Evolutionary conservation across 768 basidiomycete genomes (phyloP).

Genomic region (Panaeolus papilionaceus): DNA sequence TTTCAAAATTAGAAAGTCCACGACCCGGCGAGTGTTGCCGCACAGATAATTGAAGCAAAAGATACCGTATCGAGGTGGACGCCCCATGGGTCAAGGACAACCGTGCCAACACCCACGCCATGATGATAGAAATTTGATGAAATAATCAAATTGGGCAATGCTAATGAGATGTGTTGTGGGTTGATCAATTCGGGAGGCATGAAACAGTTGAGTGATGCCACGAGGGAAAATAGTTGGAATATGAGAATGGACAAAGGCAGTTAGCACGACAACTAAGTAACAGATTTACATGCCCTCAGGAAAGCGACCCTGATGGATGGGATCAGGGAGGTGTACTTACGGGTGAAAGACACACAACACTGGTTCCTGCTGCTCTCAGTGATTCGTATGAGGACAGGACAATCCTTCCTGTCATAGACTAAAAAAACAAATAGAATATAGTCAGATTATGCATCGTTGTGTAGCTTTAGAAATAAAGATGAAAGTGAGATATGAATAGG

Average conservation of each 20-base stretch:
- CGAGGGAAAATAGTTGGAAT: background rate
- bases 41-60: slow-evolving; percentile 15
- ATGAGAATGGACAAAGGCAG: slow-evolving; percentile 6
- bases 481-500: slow-evolving; percentile 6
- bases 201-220: background rate
- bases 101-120: background rate
- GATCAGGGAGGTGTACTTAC: slow-evolving; percentile 37
- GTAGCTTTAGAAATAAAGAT: background rate
- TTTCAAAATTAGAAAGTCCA: slow-evolving; percentile 12
- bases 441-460: background rate
- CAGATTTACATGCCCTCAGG: slow-evolving; percentile 1
- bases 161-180: background rate
- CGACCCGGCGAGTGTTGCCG: background rate
- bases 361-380: slow-evolving; percentile 63
- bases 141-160: slow-evolving; percentile 12
- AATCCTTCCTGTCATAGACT: slow-evolving; percentile 69
- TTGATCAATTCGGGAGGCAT: background rate
- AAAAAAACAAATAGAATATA: slow-evolving; percentile 15
- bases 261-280: slow-evolving; percentile 4
- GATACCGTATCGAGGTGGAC: slow-evolving; percentile 12
- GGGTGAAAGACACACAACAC: slow-evolving; percentile 65
- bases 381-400: slow-evolving; percentile 71
- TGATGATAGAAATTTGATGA: slow-evolving; percentile 4
- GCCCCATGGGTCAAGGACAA: background rate
- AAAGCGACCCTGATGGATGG: background rate